phyloP scores from a whole-genome alignment of 495 filamentous ascomycete genomes.

The Pseudevernia furfuracea region DNA sequence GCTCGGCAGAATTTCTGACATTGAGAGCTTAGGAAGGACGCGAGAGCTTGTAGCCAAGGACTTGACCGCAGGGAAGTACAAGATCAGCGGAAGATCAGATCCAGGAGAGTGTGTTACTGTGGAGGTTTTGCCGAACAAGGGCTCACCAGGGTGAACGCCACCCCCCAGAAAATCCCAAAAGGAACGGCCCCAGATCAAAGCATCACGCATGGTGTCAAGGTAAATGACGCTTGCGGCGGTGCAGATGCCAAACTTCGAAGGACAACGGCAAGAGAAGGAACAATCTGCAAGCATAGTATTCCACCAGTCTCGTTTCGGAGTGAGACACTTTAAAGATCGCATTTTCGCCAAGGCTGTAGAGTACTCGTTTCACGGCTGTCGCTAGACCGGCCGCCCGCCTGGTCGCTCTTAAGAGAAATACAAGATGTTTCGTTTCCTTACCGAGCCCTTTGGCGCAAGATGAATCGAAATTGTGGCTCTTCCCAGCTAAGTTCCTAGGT shows the following conservation, averaged over 20 bases:
- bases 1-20: slow-evolving; percentile 72
- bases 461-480: too few species aligned
- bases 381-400: neutral
- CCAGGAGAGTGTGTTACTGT: slow-evolving; percentile 18
- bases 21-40: slow-evolving; percentile 88
- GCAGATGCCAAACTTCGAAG: neutral
- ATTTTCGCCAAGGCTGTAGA: neutral
- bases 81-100: slow-evolving; percentile 41
- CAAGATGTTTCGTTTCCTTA: too few species aligned
- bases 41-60: slow-evolving; percentile 88
- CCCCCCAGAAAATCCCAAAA: neutral
- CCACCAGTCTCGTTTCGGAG: neutral
- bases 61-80: slow-evolving; percentile 66
- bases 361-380: neutral
- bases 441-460: too few species aligned
- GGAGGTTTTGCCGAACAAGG: neutral
- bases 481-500: too few species aligned
- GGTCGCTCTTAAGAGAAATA: too few species aligned
- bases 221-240: neutral
- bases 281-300: neutral
- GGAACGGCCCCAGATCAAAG: neutral
- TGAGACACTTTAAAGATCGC: neutral
- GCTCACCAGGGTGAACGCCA: neutral
- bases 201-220: neutral
- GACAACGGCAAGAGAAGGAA: neutral